Evolutionary conservation across 2,329 filamentous ascomycete genomes (phyloP), one percentile per base, ranked within the genome.

Genomic region (Aspergillus proliferans): DNA sequence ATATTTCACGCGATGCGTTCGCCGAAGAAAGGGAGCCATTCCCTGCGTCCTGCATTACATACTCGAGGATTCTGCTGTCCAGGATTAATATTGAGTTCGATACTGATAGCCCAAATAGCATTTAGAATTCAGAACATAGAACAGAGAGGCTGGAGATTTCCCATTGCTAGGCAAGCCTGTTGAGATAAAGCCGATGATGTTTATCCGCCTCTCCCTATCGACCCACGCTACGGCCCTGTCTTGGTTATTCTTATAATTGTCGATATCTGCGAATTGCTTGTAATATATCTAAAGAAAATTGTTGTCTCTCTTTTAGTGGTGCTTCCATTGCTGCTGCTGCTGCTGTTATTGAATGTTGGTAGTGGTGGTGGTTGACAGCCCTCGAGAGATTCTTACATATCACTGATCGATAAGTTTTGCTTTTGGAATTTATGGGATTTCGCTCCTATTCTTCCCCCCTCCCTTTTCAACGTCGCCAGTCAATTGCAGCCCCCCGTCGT

Each of bases 121-220:
- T 12, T 26, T 26, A 28, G 24, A 22, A 43, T 28, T 5, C 22
- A 43, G 12, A 4, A 10, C 45, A 47, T 47, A 47, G 45, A 47
- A 26, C 36, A 21, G 45, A 41, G 45, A 47, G 45, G 45, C 45
- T 41, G 45, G 45, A 38, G 22, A 42, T 47, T 18, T 5, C 15
- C 34, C 14, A 18, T 42, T 18, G 3, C 18, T 10, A 19, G 7
- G 14, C 34, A 38, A 38, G 34, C 10, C 33, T 36, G 12, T 19
- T 6, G 34, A 15, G 34, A 38, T 40, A 22, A 19, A 40, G 38
- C 38, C 38, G 38, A 15, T 40, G 38, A 40, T 40, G 19, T 6
- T 40, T 12, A 22, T 12, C 18, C 18, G 18, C 38, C 5, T n/a
- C 6, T 38, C 9, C 34, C 34, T 38, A n/a, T 15, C 34, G n/a